Base-by-base conservation (phyloP, 805 yeast genomes). In the Kuraishia piskuri region DNA sequence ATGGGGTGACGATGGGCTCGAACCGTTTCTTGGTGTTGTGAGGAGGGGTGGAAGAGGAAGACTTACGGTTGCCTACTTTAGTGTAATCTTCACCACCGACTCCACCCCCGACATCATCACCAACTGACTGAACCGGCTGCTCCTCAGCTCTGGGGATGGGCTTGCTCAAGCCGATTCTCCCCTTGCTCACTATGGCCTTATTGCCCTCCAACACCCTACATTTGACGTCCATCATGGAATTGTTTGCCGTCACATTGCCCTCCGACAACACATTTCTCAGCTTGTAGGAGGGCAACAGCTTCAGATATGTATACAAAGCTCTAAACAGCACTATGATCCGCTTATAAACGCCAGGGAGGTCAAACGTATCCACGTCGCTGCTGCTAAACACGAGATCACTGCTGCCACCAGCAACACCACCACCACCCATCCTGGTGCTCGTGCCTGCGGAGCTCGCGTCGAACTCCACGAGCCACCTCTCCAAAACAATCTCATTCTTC, bases 391-490 rank as follows among this genome's bases (percentile, higher is more conserved):
- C 17, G 40, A 7, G 8, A 10, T 31, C 40, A 7, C 31, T 10
- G 31, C 31, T 25, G n/a, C n/a, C n/a, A n/a, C n/a, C n/a, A n/a
- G n/a, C n/a, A n/a, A n/a, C 31, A 25, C 31, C 31, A 6, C 31
- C 40, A 31, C 17, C 7, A n/a, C n/a, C 31, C 31, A 25, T 25
- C 9, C 6, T 31, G 7, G 40, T 10, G 40, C 14, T 31, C 3
- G 40, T 31, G n/a, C n/a, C n/a, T n/a, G n/a, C n/a, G 7, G 40
- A 3, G 40, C 14, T 31, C 3, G 40, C 14, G 61, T 86, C 91
- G 56, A 91, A 79, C 65, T 91, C 96, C 36, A 94, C 70, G 22
- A 90, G 74, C 99, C 99, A 94, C 55, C 99, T 77, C 63, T 94
- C 99, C 54, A 94, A 70, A 1, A 94, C 97, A n/a, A 94, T 80